phyloP scores from a whole-genome alignment of 768 basidiomycete species.

The Podaxis sp. region DNA sequence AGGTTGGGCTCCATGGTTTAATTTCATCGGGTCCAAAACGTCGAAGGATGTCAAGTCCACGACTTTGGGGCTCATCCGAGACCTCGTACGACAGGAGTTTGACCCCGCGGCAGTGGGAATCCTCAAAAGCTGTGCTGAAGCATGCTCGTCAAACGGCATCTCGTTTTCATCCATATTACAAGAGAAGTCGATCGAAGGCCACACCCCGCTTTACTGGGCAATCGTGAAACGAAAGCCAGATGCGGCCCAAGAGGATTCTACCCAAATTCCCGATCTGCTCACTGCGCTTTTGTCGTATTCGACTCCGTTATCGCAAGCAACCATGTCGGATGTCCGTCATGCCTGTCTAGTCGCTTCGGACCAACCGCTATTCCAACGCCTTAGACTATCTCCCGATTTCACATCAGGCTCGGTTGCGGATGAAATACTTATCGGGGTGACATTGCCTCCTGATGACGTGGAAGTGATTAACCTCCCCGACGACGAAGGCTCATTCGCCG shows the following conservation, averaged over 20 bases:
- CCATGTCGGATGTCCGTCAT: slow-evolving; percentile 56
- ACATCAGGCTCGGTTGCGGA: slow-evolving; percentile 50
- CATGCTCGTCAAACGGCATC: slow-evolving; percentile 46
- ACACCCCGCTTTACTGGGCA: slow-evolving; percentile 71
- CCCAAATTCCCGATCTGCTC: slow-evolving; percentile 37
- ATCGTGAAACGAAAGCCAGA: slow-evolving; percentile 54
- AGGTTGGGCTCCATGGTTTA: slow-evolving; percentile 30
- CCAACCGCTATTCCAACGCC: slow-evolving; percentile 54
- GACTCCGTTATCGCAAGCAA: slow-evolving; percentile 34
- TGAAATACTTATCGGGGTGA: slow-evolving; percentile 41
- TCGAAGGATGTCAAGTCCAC: slow-evolving; percentile 49
- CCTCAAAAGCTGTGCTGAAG: slow-evolving; percentile 59
- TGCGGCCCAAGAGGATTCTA: slow-evolving; percentile 22
- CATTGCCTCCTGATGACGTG: slow-evolving; percentile 48
- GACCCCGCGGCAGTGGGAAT: slow-evolving; percentile 34
- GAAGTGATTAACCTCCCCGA: slow-evolving; percentile 45
- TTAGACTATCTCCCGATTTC: slow-evolving; percentile 50
- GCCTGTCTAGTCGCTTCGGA: slow-evolving; percentile 65
- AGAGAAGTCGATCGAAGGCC: slow-evolving; percentile 57
- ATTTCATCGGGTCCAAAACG: slow-evolving; percentile 28
- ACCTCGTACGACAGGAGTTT: slow-evolving; percentile 42
- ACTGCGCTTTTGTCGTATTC: slow-evolving; percentile 50
- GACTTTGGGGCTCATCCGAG: slow-evolving; percentile 49
- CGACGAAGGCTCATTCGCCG: slow-evolving; percentile 51
- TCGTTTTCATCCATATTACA: slow-evolving; percentile 55